These are phyloP conservation scores for Petunia secreta DNA, from an alignment of 257 asterid genomes.

Conservation along the genomic window DNA sequence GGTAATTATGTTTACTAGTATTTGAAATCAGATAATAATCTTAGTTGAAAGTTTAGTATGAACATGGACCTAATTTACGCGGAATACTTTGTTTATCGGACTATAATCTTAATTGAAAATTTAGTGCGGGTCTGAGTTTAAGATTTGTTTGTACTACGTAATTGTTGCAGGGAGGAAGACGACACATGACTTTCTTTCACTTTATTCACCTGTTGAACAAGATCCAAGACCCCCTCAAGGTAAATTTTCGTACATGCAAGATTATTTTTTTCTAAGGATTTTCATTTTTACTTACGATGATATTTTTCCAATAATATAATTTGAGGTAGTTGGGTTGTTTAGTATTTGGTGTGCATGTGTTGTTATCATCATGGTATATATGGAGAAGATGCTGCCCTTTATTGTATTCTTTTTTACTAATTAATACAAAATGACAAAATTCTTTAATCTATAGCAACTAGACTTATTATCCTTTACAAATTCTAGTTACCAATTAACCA, in stretches of 20 bases:
- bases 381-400: background rate
- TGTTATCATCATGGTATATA: background rate
- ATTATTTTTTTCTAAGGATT: background rate
- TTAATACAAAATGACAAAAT: too few species aligned
- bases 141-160: conserved; percentile 25
- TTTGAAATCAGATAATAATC: background rate
- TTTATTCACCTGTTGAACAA: conserved; percentile 72
- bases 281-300: background rate
- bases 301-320: background rate
- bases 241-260: conserved; percentile 38
- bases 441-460: too few species aligned
- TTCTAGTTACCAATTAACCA: too few species aligned
- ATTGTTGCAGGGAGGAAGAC: conserved; percentile 60
- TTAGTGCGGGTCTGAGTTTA: background rate
- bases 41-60: background rate
- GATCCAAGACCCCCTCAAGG: conserved; percentile 79
- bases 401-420: background rate
- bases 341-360: conserved; percentile 12
- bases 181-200: conserved; percentile 93
- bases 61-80: too few species aligned
- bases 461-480: too few species aligned
- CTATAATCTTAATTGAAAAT: background rate
- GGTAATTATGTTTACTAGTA: conserved; percentile 16
- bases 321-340: background rate
- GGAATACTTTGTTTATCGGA: too few species aligned